phyloP scores from a whole-genome alignment of 2,329 filamentous ascomycete species.

The Cladosporium cucumerinum region DNA sequence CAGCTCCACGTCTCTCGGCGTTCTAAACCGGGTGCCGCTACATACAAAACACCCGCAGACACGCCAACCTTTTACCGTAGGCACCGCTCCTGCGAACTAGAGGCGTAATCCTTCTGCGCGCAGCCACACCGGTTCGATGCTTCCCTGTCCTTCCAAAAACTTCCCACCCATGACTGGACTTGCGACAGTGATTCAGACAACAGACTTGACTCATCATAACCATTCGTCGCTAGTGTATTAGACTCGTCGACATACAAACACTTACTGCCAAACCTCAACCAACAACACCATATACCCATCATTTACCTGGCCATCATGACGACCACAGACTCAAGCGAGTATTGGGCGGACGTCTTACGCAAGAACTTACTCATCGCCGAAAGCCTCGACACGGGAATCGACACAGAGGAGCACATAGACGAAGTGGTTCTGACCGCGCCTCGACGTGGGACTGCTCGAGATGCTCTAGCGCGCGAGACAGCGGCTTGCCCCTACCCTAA shows the following conservation, averaged over 20 bases:
- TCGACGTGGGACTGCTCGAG: slow-evolving; percentile 26
- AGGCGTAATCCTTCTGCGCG: not conserved
- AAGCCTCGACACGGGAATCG: not conserved
- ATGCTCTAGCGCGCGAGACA: slow-evolving; percentile 24
- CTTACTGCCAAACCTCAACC: not conserved
- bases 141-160: not conserved
- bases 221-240: not conserved
- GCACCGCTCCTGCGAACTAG: not conserved
- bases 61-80: too few species aligned
- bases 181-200: not conserved
- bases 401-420: slow-evolving; percentile 13
- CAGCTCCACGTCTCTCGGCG: not conserved
- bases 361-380: slow-evolving; percentile 6
- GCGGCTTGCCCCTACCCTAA: slow-evolving; percentile 29
- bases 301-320: not conserved
- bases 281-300: not conserved
- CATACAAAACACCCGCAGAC: not conserved
- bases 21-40: not conserved
- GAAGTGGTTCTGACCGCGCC: slow-evolving; percentile 26
- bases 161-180: not conserved
- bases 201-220: not conserved
- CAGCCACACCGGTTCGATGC: not conserved
- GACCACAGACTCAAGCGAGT: not conserved
- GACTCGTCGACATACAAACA: not conserved
- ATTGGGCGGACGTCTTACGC: slow-evolving; percentile 14